phyloP scores from a whole-genome alignment of 169 alveolate species.

The Cryptosporidium muris region DNA sequence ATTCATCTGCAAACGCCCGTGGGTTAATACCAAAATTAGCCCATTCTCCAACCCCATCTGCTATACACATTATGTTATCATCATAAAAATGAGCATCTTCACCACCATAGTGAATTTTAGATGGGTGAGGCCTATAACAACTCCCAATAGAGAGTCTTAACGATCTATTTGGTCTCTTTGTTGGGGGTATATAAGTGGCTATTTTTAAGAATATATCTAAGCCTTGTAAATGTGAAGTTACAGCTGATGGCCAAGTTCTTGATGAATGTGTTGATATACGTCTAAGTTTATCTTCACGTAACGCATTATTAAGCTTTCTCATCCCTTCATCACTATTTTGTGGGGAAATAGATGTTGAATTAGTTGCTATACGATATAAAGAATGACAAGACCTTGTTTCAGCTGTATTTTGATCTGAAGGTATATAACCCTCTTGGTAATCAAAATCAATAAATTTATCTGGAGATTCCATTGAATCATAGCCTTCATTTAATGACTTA shows the following conservation, averaged over 20 bases:
- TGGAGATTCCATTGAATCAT: too few relatives aligned
- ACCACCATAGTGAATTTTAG: constrained; percentile 84
- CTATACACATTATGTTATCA: constrained; percentile 81
- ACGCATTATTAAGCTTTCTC: constrained; percentile 46
- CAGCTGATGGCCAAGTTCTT: constrained; percentile 53
- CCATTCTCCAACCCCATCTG: constrained; percentile 83
- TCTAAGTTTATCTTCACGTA: constrained; percentile 40
- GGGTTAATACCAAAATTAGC: constrained; percentile 77
- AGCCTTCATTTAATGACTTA: too few relatives aligned
- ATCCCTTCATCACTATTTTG: constrained; percentile 19
- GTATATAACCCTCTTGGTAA: background rate
- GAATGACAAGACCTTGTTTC: constrained; percentile 13
- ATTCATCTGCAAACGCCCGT: constrained; percentile 76
- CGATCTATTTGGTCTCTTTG: background rate
- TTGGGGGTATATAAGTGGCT: constrained; percentile 41
- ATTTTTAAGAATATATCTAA: constrained; percentile 49
- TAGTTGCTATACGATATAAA: constrained; percentile 2
- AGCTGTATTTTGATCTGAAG: constrained; percentile 29
- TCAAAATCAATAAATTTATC: too few relatives aligned
- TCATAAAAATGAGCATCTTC: constrained; percentile 85
- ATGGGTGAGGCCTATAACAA: constrained; percentile 77
- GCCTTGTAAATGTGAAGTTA: constrained; percentile 53
- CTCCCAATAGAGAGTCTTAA: constrained; percentile 54
- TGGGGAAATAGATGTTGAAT: constrained; percentile 2
- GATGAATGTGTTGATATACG: constrained; percentile 47